A percentile compares a stretch with the other conserved stretches of the same genome.
Evolutionary conservation across 2,329 filamentous ascomycete genomes (phyloP).

Genomic region (Aspergillus novoparasiticus): DNA sequence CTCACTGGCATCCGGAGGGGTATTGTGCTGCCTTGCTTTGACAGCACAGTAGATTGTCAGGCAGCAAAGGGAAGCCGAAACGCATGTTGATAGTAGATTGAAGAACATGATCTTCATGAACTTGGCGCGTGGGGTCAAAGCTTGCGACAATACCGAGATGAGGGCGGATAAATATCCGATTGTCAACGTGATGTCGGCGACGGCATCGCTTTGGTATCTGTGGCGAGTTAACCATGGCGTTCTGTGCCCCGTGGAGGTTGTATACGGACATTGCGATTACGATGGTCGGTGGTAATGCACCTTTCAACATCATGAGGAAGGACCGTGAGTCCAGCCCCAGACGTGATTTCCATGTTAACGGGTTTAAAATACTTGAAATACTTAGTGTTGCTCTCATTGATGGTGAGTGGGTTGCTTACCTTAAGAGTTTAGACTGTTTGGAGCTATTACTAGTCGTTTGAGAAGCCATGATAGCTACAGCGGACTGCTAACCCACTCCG

Average conservation of each 20-base stretch:
- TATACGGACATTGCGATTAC: constrained; percentile 59
- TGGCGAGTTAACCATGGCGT: neutral
- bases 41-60: constrained; percentile 68
- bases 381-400: neutral
- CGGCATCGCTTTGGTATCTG: constrained; percentile 55
- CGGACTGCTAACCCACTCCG: neutral
- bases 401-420: constrained; percentile 10
- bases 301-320: constrained; percentile 47
- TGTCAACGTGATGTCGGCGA: constrained; percentile 45
- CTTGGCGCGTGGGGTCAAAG: constrained; percentile 69
- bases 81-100: constrained; percentile 57
- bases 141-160: constrained; percentile 63
- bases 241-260: neutral
- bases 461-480: constrained; percentile 15
- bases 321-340: constrained; percentile 30
- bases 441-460: constrained; percentile 1
- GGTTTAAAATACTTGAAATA: constrained; percentile 16
- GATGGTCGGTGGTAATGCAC: constrained; percentile 59
- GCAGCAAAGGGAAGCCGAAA: constrained; percentile 62
- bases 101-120: constrained; percentile 69
- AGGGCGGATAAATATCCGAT: constrained; percentile 65
- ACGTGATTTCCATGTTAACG: constrained; percentile 24
- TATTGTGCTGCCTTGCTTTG: constrained; percentile 63
- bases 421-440: constrained; percentile 8
- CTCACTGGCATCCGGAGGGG: constrained; percentile 35